phyloP scores from a whole-genome alignment of 805 yeast genomes.

The Saccharomycopsis fodiens region DNA sequence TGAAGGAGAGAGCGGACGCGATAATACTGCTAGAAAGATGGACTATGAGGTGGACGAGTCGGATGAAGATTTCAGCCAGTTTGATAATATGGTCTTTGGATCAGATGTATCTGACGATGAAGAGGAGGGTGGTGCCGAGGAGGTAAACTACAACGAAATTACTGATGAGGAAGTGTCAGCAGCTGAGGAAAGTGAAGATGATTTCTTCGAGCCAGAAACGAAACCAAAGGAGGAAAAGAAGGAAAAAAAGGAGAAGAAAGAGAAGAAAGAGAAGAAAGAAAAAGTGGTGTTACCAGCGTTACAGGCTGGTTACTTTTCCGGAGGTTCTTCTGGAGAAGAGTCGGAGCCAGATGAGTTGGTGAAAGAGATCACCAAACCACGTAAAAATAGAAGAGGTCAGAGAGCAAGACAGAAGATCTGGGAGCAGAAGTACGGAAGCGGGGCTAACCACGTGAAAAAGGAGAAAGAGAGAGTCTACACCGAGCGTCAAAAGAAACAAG shows the following conservation, averaged over 20 bases:
- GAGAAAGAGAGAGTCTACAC: constrained; percentile 47
- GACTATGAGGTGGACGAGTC: constrained; percentile 22
- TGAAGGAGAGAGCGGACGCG: constrained; percentile 19
- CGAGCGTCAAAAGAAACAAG: constrained; percentile 52
- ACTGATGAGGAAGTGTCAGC: constrained; percentile 37
- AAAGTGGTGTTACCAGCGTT: constrained; percentile 54
- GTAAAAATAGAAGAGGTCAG: constrained; percentile 93
- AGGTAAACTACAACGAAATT: constrained; percentile 45
- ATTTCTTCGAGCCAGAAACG: constrained; percentile 30
- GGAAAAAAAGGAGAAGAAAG: constrained; percentile 23
- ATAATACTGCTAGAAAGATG: constrained; percentile 13
- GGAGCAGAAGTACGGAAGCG: constrained; percentile 81
- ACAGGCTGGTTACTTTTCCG: constrained; percentile 77
- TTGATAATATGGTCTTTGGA: constrained; percentile 35
- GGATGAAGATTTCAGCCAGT: constrained; percentile 24
- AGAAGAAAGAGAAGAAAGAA: constrained; percentile 27
- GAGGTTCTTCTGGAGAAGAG: constrained; percentile 63
- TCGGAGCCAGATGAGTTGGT: constrained; percentile 42
- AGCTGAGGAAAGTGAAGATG: constrained; percentile 27
- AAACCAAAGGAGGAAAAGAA: constrained; percentile 15
- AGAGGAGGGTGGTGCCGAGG: constrained; percentile 26
- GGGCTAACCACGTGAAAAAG: constrained; percentile 76
- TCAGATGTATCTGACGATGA: constrained; percentile 29
- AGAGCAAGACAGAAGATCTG: constrained; percentile 94
- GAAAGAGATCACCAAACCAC: constrained; percentile 39